Evolutionary conservation across 2,329 filamentous ascomycete species (phyloP).

Genomic region (Ophiostoma perfectum): DNA sequence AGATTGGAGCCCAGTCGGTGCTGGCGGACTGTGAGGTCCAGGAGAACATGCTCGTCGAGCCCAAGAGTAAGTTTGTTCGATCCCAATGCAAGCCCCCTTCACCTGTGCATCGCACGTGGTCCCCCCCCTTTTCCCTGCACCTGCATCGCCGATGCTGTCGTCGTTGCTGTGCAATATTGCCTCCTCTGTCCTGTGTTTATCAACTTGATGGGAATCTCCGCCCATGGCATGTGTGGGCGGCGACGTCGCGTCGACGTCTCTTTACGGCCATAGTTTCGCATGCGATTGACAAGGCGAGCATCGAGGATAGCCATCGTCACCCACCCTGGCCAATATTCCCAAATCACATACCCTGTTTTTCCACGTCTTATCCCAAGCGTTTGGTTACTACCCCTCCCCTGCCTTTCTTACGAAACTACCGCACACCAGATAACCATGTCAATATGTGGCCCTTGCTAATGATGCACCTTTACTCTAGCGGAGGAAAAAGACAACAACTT

Average conservation of each 20-base stretch:
- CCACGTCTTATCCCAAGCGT: background rate
- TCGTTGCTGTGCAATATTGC: background rate
- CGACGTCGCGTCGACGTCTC: background rate
- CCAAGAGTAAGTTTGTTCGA: conserved; percentile 54
- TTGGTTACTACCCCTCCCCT: background rate
- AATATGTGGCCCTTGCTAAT: conserved; percentile 15
- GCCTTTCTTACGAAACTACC: background rate
- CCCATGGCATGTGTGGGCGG: background rate
- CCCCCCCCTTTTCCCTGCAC: background rate
- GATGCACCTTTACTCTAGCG: conserved; percentile 38
- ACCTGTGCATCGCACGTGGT: background rate
- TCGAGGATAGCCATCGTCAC: background rate
- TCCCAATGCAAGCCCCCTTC: background rate
- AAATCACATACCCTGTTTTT: background rate
- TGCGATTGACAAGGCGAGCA: background rate
- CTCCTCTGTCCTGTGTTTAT: background rate
- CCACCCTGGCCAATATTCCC: background rate
- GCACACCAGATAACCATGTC: background rate
- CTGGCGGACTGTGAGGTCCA: conserved; percentile 89
- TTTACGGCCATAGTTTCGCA: background rate
- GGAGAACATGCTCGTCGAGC: conserved; percentile 78
- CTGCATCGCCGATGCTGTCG: background rate
- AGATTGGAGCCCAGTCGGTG: conserved; percentile 75
- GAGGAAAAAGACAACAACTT: conserved; percentile 63
- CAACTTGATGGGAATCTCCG: background rate